phyloP scores from a whole-genome alignment of 495 filamentous ascomycete genomes.

The Trichoderma parareesei region DNA sequence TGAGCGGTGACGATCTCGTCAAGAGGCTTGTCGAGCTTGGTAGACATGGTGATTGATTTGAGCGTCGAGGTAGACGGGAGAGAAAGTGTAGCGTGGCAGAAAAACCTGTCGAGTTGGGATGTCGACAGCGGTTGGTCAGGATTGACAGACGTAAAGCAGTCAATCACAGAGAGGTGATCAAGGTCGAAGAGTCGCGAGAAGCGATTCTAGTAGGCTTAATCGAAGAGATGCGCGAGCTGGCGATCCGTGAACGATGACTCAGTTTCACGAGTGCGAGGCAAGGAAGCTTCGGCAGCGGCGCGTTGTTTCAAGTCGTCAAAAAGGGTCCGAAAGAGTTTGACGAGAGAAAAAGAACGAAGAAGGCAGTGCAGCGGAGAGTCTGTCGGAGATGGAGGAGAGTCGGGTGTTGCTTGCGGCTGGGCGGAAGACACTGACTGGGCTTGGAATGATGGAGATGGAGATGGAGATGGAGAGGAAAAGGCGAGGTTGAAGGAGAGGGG shows the following conservation, averaged over 20 bases:
- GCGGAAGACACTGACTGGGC: conserved; percentile 12
- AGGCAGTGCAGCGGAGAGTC: background rate
- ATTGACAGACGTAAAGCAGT: background rate
- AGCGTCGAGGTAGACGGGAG: conserved; percentile 14
- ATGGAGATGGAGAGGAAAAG: conserved; percentile 10
- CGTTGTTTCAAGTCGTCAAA: background rate
- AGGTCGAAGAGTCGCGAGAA: background rate
- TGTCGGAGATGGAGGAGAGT: background rate
- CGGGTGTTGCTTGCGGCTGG: conserved; percentile 10
- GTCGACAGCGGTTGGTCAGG: conserved; percentile 7
- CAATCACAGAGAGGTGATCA: conserved; percentile 5
- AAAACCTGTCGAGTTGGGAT: conserved; percentile 4
- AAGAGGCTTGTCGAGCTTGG: conserved; percentile 89
- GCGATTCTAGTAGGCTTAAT: background rate
- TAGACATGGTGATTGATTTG: conserved; percentile 59
- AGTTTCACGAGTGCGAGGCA: background rate
- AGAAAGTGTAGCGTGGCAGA: conserved; percentile 11
- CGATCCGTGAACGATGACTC: background rate
- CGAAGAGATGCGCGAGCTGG: background rate
- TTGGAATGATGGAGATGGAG: conserved; percentile 12
- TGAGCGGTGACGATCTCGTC: conserved; percentile 88
- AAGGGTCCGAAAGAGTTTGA: background rate
- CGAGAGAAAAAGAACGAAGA: conserved; percentile 8
- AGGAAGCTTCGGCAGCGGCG: conserved; percentile 2
- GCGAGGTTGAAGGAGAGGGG: conserved; percentile 15